Conservation (phyloP, 1,284 basidiomycete species). For the Ganoderma sp. region DNA sequence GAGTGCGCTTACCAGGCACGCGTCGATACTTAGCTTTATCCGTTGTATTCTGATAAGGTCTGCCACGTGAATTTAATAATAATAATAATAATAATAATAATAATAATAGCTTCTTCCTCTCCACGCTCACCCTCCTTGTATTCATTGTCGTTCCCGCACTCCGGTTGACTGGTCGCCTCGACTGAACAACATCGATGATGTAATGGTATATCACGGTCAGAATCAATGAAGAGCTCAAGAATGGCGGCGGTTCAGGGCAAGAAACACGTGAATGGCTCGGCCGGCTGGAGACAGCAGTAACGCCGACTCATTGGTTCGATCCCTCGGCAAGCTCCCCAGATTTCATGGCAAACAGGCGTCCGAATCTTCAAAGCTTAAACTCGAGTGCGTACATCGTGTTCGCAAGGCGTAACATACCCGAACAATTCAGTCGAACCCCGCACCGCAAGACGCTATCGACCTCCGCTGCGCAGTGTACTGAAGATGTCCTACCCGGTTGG, state of each 20-base stretch:
- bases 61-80: too few species aligned
- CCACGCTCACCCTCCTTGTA: background rate
- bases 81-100: too few species aligned
- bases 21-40: too few species aligned
- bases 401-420: background rate
- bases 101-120: background rate
- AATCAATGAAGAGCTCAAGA: background rate
- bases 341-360: background rate
- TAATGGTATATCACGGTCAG: background rate
- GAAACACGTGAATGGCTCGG: conserved; percentile 3
- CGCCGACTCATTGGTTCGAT: background rate
- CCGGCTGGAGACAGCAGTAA: background rate
- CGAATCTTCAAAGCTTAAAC: background rate
- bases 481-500: conserved; percentile 53
- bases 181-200: background rate
- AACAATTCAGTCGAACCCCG: background rate
- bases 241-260: background rate
- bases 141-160: background rate
- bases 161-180: background rate
- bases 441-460: background rate
- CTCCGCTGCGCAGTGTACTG: background rate
- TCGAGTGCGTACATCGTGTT: background rate
- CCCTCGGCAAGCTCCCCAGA: background rate
- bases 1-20: too few species aligned
- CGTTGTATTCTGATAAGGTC: too few species aligned